A percentile compares a stretch with the other conserved stretches of the same genome.
Evolutionary conservation across 2,329 filamentous ascomycete species (phyloP).

Genomic region (Endoconidiophora polonica): DNA sequence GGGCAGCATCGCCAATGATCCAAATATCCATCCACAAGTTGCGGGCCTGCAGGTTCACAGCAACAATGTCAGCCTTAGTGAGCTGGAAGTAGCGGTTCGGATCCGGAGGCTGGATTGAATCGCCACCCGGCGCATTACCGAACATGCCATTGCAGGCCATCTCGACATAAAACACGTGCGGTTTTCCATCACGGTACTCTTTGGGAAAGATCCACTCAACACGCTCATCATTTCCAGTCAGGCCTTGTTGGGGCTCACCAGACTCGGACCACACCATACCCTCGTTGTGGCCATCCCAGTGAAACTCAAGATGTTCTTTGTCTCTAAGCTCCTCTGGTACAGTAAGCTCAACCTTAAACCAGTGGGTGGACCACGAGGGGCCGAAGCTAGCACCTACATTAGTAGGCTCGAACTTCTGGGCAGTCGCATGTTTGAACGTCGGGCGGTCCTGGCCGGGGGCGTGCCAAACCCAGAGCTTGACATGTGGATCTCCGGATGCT

Average conservation of each 20-base stretch:
- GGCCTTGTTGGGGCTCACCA: constrained; percentile 76
- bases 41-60: constrained; percentile 71
- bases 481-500: constrained; percentile 51
- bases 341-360: constrained; percentile 74
- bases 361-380: constrained; percentile 93
- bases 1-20: constrained; percentile 84
- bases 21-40: constrained; percentile 83
- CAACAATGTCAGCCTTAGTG: constrained; percentile 65
- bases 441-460: constrained; percentile 66
- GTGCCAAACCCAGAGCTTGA: constrained; percentile 75
- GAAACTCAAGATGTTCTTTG: constrained; percentile 77
- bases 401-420: constrained; percentile 45
- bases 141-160: constrained; percentile 99
- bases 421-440: constrained; percentile 50
- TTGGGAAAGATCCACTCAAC: constrained; percentile 82
- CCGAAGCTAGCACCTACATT: constrained; percentile 67
- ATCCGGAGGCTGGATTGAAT: constrained; percentile 74
- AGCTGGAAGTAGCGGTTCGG: constrained; percentile 72
- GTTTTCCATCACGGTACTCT: constrained; percentile 64
- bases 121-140: constrained; percentile 71
- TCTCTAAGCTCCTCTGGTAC: constrained; percentile 56
- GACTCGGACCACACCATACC: constrained; percentile 86
- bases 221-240: constrained; percentile 79
- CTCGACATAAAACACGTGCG: constrained; percentile 86
- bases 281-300: constrained; percentile 92